Evolutionary conservation across 2,329 filamentous ascomycete species (phyloP), one percentile per base, ranked within the genome.

Genomic region (Cadophora malorum): DNA sequence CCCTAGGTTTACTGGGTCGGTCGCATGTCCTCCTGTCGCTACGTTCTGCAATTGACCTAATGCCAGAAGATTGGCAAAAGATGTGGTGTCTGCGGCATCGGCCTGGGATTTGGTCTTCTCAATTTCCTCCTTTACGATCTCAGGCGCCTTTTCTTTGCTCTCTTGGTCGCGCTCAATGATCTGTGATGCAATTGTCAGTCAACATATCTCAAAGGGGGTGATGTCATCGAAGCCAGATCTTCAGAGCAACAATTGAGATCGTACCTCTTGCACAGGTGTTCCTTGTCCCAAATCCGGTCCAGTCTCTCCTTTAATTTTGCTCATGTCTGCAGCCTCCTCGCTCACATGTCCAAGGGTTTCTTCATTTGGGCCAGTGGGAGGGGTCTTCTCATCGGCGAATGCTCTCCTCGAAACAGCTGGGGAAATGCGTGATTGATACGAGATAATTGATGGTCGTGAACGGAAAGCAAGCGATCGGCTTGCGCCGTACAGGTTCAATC

Each of bases 241-340:
- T 25, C 63, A 45, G 33, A 25, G 28, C 33, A 35, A 49, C 49
- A 61, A 70, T 53, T 56, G 10, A 45, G 74, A 38, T 14, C 81
- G 73, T 76, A 90, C 89, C 80, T 91, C 89, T 77, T 88, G 83
- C 71, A 91, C 84, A 8, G 88, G 88, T 61, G 89, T 89, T 19
- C 89, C 89, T 76, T 90, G 87, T 60, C 85, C 83, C 45, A 91
- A 75, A 74, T 91, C 89, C 23, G 89, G 90, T 31, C 85, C 83
- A 65, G 83, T 78, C 64, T 83, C 80, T 64, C 88, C 86, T 74
- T 82, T 86, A 31, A 87, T 85, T 74, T 86, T 83, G 31, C 84
- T 84, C 71, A 86, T 84, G 72, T 86, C 84, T 49, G 85, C 85
- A 38, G 88, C 88, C 77, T 92, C 89, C 76, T 91, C 87, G 70